Conservation (phyloP, 2,329 filamentous ascomycete species). For the Didymosphaeria variabile region DNA sequence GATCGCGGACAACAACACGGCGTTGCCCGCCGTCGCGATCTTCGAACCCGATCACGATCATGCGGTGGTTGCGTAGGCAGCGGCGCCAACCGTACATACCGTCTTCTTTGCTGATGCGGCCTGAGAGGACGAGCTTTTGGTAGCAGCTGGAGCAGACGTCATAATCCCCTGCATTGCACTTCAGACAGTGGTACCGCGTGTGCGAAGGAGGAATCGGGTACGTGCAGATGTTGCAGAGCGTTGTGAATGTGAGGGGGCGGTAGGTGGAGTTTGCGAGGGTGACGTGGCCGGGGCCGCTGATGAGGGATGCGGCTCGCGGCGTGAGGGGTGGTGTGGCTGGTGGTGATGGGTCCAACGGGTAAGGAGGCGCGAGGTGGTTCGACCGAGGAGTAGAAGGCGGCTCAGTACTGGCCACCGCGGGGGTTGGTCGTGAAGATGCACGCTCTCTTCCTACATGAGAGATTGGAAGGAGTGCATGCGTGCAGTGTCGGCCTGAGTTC, state of each 20-base stretch:
- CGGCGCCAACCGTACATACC: slow-evolving; percentile 83
- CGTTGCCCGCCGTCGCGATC: slow-evolving; percentile 72
- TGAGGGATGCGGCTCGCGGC: slow-evolving; percentile 56
- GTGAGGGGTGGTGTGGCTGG: slow-evolving; percentile 50
- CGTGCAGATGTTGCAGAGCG: slow-evolving; percentile 80
- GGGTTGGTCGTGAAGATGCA: slow-evolving; percentile 19
- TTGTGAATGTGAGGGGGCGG: slow-evolving; percentile 75
- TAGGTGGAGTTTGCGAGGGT: slow-evolving; percentile 58
- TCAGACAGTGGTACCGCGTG: slow-evolving; percentile 80
- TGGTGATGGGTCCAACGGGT: slow-evolving; percentile 36
- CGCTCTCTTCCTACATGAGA: slow-evolving; percentile 62
- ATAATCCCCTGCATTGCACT: slow-evolving; percentile 82
- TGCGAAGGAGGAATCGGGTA: slow-evolving; percentile 74
- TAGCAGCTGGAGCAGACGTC: slow-evolving; percentile 87
- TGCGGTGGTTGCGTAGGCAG: slow-evolving; percentile 82
- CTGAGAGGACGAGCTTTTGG: slow-evolving; percentile 67
- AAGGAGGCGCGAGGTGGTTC: slow-evolving; percentile 30
- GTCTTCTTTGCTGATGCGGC: slow-evolving; percentile 76
- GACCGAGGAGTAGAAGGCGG: slow-evolving; percentile 29
- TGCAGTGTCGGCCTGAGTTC: slow-evolving; percentile 81
- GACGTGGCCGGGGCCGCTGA: slow-evolving; percentile 43
- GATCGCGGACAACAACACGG: slow-evolving; percentile 72
- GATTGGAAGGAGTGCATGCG: slow-evolving; percentile 81
- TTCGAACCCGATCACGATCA: slow-evolving; percentile 81
- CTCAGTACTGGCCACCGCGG: slow-evolving; percentile 22